These are phyloP conservation scores for Macrophomina pseudophaseolina DNA, from an alignment of 2,329 filamentous ascomycete genomes.

Conservation along the genomic window DNA sequence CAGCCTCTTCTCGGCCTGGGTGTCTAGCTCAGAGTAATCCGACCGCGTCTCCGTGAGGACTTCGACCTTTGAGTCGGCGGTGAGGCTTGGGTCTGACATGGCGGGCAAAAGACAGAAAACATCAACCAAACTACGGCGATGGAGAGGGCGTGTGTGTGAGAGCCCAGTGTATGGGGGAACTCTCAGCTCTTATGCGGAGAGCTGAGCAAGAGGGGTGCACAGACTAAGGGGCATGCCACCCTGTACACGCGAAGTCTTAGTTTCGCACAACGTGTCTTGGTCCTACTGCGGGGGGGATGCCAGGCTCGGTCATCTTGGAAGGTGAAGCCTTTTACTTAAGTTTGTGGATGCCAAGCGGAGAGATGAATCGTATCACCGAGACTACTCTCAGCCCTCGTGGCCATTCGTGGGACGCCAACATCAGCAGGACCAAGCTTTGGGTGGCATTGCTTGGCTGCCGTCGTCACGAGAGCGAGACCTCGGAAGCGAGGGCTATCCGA, in stretches of 20 bases:
- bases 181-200: not conserved
- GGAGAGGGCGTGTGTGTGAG: too few relatives aligned
- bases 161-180: not conserved
- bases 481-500: too few relatives aligned
- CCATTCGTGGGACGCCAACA: not conserved
- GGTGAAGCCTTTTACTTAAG: not conserved
- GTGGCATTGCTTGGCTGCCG: not conserved
- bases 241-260: not conserved
- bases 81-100: not conserved
- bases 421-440: not conserved
- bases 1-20: constrained; percentile 58
- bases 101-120: not conserved
- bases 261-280: not conserved
- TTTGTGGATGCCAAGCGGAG: not conserved
- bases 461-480: too few relatives aligned
- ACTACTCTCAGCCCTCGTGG: not conserved
- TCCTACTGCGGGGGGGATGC: not conserved
- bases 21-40: constrained; percentile 32
- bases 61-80: not conserved
- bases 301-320: not conserved
- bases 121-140: not conserved
- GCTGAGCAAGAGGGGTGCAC: not conserved
- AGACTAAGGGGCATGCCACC: not conserved
- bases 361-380: not conserved
- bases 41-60: not conserved